Percentiles rank a stretch among this genome's conserved stretches.
phyloP scores from a whole-genome alignment of 1,284 basidiomycete genomes.

The Athelia psychrophila region DNA sequence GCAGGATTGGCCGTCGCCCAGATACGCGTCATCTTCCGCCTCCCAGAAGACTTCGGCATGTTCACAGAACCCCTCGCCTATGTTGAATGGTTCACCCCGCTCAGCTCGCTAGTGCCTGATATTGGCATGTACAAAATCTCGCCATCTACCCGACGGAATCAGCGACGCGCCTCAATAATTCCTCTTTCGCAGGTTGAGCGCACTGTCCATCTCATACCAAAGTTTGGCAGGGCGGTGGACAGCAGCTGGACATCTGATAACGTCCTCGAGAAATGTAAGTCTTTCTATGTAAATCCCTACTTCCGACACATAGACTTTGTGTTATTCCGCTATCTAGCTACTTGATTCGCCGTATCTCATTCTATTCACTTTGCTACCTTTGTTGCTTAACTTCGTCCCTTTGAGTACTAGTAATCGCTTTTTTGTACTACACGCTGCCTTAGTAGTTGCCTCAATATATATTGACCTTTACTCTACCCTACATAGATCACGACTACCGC shows the following conservation, averaged over 20 bases:
- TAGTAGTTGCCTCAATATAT: too few species aligned
- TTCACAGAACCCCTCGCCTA: constrained; percentile 8
- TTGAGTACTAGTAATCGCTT: too few species aligned
- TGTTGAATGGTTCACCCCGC: constrained; percentile 16
- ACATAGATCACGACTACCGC: too few species aligned
- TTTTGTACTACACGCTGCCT: too few species aligned
- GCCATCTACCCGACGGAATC: constrained; percentile 9
- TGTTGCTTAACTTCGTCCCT: too few species aligned
- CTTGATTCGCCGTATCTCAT: background rate
- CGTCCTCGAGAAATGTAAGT: constrained; percentile 8
- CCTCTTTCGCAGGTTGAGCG: constrained; percentile 12
- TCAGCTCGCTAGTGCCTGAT: background rate
- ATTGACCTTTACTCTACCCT: too few species aligned
- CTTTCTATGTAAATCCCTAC: constrained; percentile 17
- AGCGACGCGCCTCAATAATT: constrained; percentile 13
- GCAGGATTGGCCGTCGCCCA: background rate
- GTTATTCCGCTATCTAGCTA: background rate
- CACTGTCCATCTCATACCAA: constrained; percentile 14
- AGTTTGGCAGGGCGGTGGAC: constrained; percentile 8
- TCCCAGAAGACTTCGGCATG: background rate
- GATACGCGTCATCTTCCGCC: background rate
- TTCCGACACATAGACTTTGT: constrained; percentile 15
- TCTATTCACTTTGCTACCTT: background rate
- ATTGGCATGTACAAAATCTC: constrained; percentile 2
- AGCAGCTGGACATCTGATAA: background rate